phyloP scores from a whole-genome alignment of 2,329 filamentous ascomycete genomes.

The Arthrobotrys iridis region DNA sequence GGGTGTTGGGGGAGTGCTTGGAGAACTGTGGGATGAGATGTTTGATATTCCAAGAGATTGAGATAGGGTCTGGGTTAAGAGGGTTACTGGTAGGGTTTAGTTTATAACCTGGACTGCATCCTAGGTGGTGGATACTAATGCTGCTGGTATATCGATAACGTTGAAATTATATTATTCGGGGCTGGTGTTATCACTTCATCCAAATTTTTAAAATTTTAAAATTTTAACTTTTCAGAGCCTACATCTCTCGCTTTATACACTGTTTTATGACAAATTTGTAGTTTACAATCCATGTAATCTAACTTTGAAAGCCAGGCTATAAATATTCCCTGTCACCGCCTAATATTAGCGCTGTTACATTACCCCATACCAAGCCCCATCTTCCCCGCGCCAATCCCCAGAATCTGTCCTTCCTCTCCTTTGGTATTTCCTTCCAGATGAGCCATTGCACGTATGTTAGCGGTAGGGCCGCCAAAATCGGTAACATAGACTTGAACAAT shows the following conservation, averaged over 20 bases:
- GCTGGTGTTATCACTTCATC: no score
- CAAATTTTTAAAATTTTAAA: no score
- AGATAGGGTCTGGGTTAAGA: background rate
- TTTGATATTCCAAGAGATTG: constrained; percentile 61
- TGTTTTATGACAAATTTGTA: background rate
- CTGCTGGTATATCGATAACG: no score
- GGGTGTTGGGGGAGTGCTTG: constrained; percentile 65
- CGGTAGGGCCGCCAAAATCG: background rate
- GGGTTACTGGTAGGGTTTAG: background rate
- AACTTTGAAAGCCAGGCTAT: background rate
- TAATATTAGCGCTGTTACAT: background rate
- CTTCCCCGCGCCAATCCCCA: background rate
- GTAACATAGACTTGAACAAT: background rate
- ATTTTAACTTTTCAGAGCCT: no score
- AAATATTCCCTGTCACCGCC: background rate
- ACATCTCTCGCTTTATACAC: no score
- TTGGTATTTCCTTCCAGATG: constrained; percentile 21
- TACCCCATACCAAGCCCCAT: constrained; percentile 9
- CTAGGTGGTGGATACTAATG: no score
- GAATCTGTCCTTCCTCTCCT: constrained; percentile 24
- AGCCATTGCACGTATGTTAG: constrained; percentile 19
- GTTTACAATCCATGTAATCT: background rate
- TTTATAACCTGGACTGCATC: no score
- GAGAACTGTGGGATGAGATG: constrained; percentile 66
- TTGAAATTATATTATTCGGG: no score